Conservation (phyloP, 768 basidiomycete species). For the Sutorius australiensis region DNA sequence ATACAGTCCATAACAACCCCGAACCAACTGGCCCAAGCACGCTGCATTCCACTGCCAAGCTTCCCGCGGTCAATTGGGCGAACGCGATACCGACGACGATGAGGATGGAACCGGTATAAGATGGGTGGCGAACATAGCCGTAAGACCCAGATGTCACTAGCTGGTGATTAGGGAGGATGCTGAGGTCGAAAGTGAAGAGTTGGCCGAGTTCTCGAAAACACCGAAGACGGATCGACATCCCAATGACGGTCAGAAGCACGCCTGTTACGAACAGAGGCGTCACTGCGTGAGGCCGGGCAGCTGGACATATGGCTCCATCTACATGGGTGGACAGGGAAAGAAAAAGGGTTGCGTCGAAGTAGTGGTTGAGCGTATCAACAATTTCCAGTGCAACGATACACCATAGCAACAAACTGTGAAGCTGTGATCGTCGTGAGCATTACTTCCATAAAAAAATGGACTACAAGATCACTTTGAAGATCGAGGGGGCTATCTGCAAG, state of each 20-base stretch:
- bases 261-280: conserved; percentile 47
- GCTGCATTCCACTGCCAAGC: conserved; percentile 43
- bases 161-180: conserved; percentile 48
- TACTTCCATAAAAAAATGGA: neutral
- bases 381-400: conserved; percentile 49
- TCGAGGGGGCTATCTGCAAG: conserved; percentile 51
- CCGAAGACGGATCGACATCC: conserved; percentile 46
- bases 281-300: conserved; percentile 22
- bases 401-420: conserved; percentile 49
- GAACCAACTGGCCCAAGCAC: conserved; percentile 30
- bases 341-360: conserved; percentile 29
- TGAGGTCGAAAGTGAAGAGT: conserved; percentile 59
- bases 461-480: conserved; percentile 45
- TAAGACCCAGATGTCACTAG: conserved; percentile 52
- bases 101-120: conserved; percentile 51
- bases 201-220: conserved; percentile 52
- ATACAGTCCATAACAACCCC: conserved; percentile 34
- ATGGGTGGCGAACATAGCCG: conserved; percentile 51
- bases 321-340: conserved; percentile 33
- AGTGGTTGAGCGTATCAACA: conserved; percentile 36
- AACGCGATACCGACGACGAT: conserved; percentile 45
- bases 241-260: conserved; percentile 39
- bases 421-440: conserved; percentile 29
- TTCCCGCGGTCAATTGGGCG: conserved; percentile 44
- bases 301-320: conserved; percentile 33